Conservation (phyloP, 352 stramenopile genomes). For the Albugo candida region DNA sequence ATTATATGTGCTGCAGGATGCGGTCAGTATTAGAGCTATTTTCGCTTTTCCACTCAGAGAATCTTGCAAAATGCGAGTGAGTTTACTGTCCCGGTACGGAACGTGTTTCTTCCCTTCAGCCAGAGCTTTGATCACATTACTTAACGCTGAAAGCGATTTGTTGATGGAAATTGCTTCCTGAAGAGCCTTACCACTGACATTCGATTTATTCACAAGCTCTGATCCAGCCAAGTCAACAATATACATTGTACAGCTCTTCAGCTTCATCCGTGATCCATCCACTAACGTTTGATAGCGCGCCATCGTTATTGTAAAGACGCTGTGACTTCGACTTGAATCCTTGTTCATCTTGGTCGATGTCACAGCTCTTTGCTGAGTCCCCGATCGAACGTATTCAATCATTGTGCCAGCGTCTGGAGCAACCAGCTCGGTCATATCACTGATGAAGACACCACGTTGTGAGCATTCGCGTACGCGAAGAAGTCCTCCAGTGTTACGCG, state of each 20-base stretch:
- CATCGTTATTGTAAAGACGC: constrained; percentile 42
- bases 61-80: constrained; percentile 74
- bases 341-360: constrained; percentile 83
- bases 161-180: constrained; percentile 79
- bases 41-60: constrained; percentile 83
- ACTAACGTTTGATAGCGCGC: constrained; percentile 9
- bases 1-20: constrained; percentile 69
- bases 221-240: constrained; percentile 72
- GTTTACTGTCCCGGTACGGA: constrained; percentile 66
- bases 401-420: constrained; percentile 21
- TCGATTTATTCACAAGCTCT: constrained; percentile 74
- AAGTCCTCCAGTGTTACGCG: constrained; percentile 14
- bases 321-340: constrained; percentile 60
- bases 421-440: constrained; percentile 36
- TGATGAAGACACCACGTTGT: constrained; percentile 47
- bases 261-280: constrained; percentile 1
- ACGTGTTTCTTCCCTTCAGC: constrained; percentile 54
- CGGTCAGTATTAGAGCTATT: constrained; percentile 90
- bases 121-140: constrained; percentile 73
- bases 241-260: constrained; percentile 45
- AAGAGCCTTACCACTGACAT: constrained; percentile 47
- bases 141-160: constrained; percentile 62
- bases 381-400: constrained; percentile 38
- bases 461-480: constrained; percentile 48
- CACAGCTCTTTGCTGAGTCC: constrained; percentile 40